phyloP scores from a whole-genome alignment of 768 basidiomycete species.

The Chalciporus sphaerocephalus region DNA sequence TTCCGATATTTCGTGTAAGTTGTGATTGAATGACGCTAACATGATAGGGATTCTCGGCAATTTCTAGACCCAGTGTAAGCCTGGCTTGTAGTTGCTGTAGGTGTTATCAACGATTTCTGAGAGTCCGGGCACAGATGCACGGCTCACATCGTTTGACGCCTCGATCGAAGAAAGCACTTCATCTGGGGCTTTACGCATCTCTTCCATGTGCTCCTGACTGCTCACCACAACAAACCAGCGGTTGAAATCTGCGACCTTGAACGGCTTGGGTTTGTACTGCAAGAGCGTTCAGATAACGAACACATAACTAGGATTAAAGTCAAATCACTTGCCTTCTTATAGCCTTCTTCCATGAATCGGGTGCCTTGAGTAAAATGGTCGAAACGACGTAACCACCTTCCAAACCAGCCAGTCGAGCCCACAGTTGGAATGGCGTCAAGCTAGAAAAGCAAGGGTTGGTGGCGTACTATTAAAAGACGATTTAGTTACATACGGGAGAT shows the following conservation, averaged over 20 bases:
- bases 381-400: constrained; percentile 22
- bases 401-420: constrained; percentile 21
- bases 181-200: constrained; percentile 38
- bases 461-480: too few species aligned
- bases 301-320: too few species aligned
- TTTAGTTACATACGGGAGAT: too few species aligned
- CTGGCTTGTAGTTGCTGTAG: constrained; percentile 34
- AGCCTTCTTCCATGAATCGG: constrained; percentile 31
- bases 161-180: constrained; percentile 34
- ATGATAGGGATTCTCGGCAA: constrained; percentile 31
- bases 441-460: too few species aligned
- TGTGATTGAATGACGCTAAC: constrained; percentile 23
- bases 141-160: constrained; percentile 32
- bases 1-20: constrained; percentile 37
- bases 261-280: constrained; percentile 27
- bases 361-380: constrained; percentile 11
- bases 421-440: constrained; percentile 27
- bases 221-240: constrained; percentile 13
- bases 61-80: constrained; percentile 35
- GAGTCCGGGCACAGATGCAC: not conserved
- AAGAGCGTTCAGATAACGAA: not conserved
- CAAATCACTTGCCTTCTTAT: constrained; percentile 23
- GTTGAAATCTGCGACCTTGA: constrained; percentile 25
- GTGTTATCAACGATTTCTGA: not conserved
- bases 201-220: constrained; percentile 32